These are phyloP conservation scores for Candida sp. DNA, from an alignment of 1,139 yeast species.

Conservation along the genomic window DNA sequence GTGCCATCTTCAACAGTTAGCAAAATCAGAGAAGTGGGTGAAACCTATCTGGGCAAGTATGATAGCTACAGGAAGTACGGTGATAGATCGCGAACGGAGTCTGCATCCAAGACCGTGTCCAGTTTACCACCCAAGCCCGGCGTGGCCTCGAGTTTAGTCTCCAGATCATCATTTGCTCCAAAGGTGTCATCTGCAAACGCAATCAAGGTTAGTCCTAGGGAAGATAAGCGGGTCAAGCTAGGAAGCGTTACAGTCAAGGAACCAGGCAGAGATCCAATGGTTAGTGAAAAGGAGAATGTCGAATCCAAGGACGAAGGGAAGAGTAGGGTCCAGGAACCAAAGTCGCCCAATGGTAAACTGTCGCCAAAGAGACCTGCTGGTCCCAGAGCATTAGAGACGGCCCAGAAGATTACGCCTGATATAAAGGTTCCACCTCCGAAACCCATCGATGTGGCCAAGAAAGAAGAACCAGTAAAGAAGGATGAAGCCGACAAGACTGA, in stretches of 20 bases:
- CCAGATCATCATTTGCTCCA: neutral
- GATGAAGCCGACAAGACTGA: neutral
- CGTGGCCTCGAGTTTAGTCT: neutral
- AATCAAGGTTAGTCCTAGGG: neutral
- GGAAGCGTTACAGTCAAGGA: neutral
- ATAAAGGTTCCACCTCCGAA: neutral
- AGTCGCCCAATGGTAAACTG: neutral
- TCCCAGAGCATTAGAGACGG: neutral
- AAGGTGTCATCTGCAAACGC: neutral
- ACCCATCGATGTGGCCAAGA: neutral
- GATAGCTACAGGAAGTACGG: neutral
- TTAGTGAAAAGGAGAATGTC: neutral
- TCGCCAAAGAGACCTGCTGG: neutral
- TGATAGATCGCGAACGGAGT: neutral
- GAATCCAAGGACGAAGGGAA: neutral
- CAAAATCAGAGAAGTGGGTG: neutral
- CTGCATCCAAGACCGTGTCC: neutral
- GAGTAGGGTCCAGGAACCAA: neutral
- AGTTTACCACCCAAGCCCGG: conserved; percentile 1
- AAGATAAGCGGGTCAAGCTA: neutral
- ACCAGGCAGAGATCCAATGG: neutral
- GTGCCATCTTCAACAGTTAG: neutral
- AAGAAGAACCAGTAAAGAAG: neutral
- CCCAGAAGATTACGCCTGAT: neutral
- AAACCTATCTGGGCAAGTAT: neutral